Evolutionary conservation across 768 basidiomycete genomes (phyloP).

Genomic region (Termitomyces sp.): DNA sequence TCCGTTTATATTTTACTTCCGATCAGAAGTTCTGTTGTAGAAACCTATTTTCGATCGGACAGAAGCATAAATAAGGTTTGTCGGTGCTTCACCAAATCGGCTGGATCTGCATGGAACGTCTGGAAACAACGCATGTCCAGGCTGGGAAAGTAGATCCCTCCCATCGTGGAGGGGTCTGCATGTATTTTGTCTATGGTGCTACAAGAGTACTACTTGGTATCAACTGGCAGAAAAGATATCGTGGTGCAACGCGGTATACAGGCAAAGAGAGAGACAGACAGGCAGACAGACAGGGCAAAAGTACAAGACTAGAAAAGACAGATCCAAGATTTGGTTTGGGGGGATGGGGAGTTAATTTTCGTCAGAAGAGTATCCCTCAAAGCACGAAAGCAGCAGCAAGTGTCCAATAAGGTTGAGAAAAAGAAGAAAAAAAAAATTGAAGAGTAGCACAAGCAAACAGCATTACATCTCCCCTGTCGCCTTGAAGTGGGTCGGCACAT

Average conservation of each 20-base stretch:
- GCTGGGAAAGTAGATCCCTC: slow-evolving; percentile 7
- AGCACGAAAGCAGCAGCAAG: slow-evolving; percentile 12
- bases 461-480: slow-evolving; percentile 46
- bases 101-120: slow-evolving; percentile 16
- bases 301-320: slow-evolving; percentile 4
- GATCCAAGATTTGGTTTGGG: slow-evolving; percentile 1
- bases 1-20: slow-evolving; percentile 25
- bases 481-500: slow-evolving; percentile 64
- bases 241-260: slow-evolving; percentile 7
- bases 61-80: slow-evolving; percentile 16
- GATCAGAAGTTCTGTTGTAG: slow-evolving; percentile 41
- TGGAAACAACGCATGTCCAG: slow-evolving; percentile 1
- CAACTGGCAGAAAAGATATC: slow-evolving; percentile 5
- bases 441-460: slow-evolving; percentile 13
- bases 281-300: neutral
- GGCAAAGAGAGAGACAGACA: slow-evolving; percentile 2
- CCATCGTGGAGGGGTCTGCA: neutral
- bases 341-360: neutral
- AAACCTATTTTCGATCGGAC: slow-evolving; percentile 26
- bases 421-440: slow-evolving; percentile 10
- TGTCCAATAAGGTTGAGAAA: slow-evolving; percentile 15
- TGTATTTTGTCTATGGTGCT: slow-evolving; percentile 8
- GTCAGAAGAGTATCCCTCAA: slow-evolving; percentile 7
- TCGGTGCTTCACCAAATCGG: slow-evolving; percentile 8
- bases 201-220: slow-evolving; percentile 6